Percentiles rank a stretch among this genome's conserved stretches.
These are phyloP conservation scores for Larix kaempferi DNA, from an alignment of 75 land plant species.

Conservation along the genomic window DNA sequence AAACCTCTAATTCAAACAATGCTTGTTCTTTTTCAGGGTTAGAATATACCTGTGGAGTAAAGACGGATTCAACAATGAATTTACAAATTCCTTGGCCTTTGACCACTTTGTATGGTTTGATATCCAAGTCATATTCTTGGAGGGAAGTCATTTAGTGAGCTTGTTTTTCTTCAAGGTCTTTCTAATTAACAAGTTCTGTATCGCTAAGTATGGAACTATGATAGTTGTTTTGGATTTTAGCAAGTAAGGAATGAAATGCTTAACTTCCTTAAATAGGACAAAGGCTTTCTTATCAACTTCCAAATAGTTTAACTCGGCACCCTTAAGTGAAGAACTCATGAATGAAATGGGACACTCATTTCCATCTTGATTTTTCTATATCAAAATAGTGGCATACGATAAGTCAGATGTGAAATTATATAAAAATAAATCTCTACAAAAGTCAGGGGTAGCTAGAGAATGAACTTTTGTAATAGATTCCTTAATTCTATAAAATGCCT, in stretches of 20 bases:
- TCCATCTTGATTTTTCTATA: not conserved
- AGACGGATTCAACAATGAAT: not conserved
- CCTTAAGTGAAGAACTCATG: not conserved
- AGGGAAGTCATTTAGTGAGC: not conserved
- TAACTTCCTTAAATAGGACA: not conserved
- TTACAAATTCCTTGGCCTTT: not conserved
- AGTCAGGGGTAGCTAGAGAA: not conserved
- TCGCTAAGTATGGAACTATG: not conserved
- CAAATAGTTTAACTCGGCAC: not conserved
- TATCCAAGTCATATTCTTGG: too few species aligned
- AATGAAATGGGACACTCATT: not conserved
- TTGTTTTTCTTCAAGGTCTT: not conserved
- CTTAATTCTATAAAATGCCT: not conserved
- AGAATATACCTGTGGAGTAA: not conserved
- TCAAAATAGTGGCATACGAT: not conserved
- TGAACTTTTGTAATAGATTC: not conserved
- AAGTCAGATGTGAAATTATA: not conserved
- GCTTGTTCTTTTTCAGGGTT: accelerated
- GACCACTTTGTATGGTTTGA: not conserved
- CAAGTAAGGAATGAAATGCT: not conserved
- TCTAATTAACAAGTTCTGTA: not conserved
- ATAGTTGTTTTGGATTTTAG: too few species aligned
- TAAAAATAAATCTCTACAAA: not conserved
- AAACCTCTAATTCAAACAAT: not conserved
- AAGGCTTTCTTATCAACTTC: too few species aligned